A percentile compares a stretch with the other conserved stretches of the same genome.
phyloP scores from a whole-genome alignment of 1,284 basidiomycete species.

The Ganoderma multipileum region DNA sequence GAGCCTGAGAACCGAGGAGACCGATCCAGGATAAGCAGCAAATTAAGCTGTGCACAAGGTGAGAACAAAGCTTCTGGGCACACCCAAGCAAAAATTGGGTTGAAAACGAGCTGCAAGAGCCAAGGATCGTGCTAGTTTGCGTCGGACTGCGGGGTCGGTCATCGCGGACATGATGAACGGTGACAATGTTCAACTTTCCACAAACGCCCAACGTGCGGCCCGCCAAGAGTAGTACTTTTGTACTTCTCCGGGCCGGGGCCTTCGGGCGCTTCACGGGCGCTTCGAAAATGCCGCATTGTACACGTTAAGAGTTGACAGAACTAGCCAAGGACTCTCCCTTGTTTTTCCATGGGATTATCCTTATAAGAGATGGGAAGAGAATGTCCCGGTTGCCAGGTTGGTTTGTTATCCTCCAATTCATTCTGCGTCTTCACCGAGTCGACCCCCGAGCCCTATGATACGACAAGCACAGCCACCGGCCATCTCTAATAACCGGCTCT shows the following conservation, averaged over 20 bases:
- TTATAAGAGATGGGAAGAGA: background rate
- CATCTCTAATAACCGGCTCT: background rate
- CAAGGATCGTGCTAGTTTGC: background rate
- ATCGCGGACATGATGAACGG: background rate
- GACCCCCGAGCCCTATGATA: background rate
- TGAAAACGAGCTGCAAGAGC: too few species aligned
- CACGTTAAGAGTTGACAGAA: background rate
- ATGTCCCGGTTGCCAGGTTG: background rate
- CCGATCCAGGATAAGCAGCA: background rate
- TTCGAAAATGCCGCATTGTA: background rate
- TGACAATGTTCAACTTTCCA: slow-evolving; percentile 3
- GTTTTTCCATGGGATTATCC: background rate
- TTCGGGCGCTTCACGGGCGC: background rate
- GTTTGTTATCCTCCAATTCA: background rate
- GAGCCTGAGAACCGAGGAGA: slow-evolving; percentile 5
- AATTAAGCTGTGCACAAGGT: background rate
- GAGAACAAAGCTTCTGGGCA: background rate
- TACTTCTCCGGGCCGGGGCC: slow-evolving; percentile 2
- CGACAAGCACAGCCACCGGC: slow-evolving; percentile 10
- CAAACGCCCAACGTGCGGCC: background rate
- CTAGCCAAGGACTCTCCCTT: too few species aligned
- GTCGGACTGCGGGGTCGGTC: background rate
- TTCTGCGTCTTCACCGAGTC: background rate
- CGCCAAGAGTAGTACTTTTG: background rate
- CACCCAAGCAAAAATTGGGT: background rate